Evolutionary conservation across 2,329 filamentous ascomycete species (phyloP), one percentile per base, ranked within the genome.

Genomic region (Talaromyces sp.): DNA sequence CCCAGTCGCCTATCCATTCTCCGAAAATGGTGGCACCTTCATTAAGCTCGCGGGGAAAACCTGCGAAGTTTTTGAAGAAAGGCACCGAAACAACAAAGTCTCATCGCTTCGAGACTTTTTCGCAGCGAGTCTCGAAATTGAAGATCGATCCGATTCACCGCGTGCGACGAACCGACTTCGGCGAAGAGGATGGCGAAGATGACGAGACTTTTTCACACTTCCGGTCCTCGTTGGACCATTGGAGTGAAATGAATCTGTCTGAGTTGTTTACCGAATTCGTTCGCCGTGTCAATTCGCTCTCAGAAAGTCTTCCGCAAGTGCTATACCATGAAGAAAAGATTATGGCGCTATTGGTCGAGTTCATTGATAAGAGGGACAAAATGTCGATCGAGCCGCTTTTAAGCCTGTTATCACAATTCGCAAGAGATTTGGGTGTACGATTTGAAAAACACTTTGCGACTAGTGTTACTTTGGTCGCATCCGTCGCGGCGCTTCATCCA

Each of bases 91-190:
- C 93, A 70, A 88, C 89, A 68, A 93, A 92, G 74, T 90, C 92
- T 61, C 92, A 97, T 80, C 86, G 91, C 75, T 98, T 92, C 87
- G 90, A 97, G 80, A 90, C 91, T 68, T 98, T 98, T 80, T 91
- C 90, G 66, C 87, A 89, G 74, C 95, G 96, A 78, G 91, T 98
- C 76, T 87, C 91, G 68, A 95, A 93, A 77, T 86, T 98, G 74
- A 95, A 92, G 79, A 89, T 99, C 80, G 94, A 99, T 73, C 95
- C 95, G 54, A 86, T 99, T 70, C 92, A 95, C 78, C 90, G 90
- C 80, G 90, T 96, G 72, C 91, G 93, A 78, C 90, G 90, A 45
- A 76, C 76, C 87, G 96, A 81, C 89, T 88, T 95, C 80, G 90
- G 93, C 68, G 87, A 89, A 74, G 89, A 91, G 82, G 89, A 93